phyloP scores from a whole-genome alignment of 441 rosid species.

The Bocquillonia castaneifolia region DNA sequence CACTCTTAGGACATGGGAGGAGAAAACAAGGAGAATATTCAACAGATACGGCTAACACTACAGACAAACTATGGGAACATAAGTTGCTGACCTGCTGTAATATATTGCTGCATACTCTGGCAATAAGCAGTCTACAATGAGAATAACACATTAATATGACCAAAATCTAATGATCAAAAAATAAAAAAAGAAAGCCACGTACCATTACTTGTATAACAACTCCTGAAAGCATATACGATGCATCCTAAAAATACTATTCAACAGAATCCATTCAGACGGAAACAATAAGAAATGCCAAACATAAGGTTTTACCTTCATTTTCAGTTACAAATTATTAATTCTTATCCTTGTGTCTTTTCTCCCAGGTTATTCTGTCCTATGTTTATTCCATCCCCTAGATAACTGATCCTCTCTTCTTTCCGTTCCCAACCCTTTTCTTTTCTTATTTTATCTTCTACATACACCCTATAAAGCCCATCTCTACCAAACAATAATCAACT shows the following conservation, averaged over 20 bases:
- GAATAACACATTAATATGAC: neutral
- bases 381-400: conserved; percentile 1
- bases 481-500: neutral
- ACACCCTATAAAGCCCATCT: conserved; percentile 13
- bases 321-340: neutral
- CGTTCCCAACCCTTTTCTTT: neutral
- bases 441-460: neutral
- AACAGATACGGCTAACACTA: neutral
- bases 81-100: neutral
- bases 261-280: neutral
- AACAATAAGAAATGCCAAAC: neutral
- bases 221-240: neutral
- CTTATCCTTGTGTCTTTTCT: conserved; percentile 10
- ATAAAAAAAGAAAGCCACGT: neutral
- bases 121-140: neutral
- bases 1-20: conserved; percentile 1
- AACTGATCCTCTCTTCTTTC: conserved; percentile 3
- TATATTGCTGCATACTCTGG: neutral
- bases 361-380: too few relatives aligned
- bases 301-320: conserved; percentile 1
- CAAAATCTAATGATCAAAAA: conserved; percentile 7
- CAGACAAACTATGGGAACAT: neutral
- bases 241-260: neutral
- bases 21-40: conserved; percentile 16
- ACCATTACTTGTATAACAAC: neutral